Conservation (phyloP, 805 yeast genomes). For the Teunomyces pallodes region DNA sequence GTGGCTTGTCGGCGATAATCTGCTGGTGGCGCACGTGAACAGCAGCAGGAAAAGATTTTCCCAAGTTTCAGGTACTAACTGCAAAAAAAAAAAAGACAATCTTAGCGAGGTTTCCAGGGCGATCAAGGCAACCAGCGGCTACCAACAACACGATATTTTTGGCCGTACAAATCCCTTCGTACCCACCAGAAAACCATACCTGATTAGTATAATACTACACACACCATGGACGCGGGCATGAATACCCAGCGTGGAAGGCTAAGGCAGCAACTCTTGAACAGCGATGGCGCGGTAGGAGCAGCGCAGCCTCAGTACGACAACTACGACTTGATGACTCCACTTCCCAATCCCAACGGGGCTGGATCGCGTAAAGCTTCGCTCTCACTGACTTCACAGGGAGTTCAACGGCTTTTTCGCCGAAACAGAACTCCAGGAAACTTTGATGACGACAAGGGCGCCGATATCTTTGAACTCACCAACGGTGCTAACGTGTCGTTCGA, state of each 20-base stretch:
- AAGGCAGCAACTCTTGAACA: slow-evolving; percentile 33
- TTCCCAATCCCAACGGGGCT: slow-evolving; percentile 9
- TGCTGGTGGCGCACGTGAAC: neutral
- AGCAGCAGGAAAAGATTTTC: neutral
- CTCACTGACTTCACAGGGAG: slow-evolving; percentile 27
- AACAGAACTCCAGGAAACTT: slow-evolving; percentile 31
- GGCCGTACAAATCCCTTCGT: neutral
- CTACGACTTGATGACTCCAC: slow-evolving; percentile 28
- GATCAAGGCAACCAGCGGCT: neutral
- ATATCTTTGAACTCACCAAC: slow-evolving; percentile 31
- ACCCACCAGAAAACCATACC: neutral
- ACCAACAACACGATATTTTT: neutral
- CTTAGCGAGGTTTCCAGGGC: too few relatives aligned
- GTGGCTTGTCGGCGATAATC: neutral
- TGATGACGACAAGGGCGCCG: slow-evolving; percentile 39
- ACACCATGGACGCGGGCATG: slow-evolving; percentile 7
- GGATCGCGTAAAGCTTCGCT: slow-evolving; percentile 36
- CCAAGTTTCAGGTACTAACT: neutral
- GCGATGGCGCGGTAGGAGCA: slow-evolving; percentile 25
- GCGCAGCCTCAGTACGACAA: slow-evolving; percentile 12
- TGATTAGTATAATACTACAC: neutral
- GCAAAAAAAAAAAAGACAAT: neutral
- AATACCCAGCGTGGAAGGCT: slow-evolving; percentile 19
- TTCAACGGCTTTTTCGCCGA: slow-evolving; percentile 43
- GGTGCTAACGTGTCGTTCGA: slow-evolving; percentile 52